A percentile compares a stretch with the other conserved stretches of the same genome.
Conservation (phyloP, 768 basidiomycete genomes). For the Boletus subparvulus region DNA sequence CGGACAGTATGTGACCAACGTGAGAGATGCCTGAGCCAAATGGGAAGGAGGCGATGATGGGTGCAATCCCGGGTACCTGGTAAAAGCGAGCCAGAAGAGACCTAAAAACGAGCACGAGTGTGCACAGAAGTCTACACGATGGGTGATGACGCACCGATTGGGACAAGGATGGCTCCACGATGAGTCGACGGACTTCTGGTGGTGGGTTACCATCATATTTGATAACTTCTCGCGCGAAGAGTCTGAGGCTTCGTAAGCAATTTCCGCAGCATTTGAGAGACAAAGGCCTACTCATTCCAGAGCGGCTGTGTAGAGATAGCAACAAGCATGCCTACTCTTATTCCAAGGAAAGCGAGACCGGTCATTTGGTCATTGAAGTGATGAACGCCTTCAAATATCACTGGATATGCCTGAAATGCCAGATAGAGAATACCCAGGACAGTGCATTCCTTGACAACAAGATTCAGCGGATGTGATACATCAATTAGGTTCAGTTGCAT, state of each 20-base stretch:
- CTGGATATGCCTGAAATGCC: conserved; percentile 56
- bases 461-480: not conserved
- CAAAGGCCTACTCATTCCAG: conserved; percentile 38
- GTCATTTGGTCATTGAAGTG: conserved; percentile 52
- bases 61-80: conserved; percentile 48
- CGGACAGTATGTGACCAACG: conserved; percentile 51
- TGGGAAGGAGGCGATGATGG: conserved; percentile 44
- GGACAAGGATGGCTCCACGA: conserved; percentile 67
- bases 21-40: conserved; percentile 63
- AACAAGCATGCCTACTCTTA: conserved; percentile 42
- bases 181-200: conserved; percentile 57
- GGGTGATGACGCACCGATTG: conserved; percentile 44
- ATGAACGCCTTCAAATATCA: conserved; percentile 49
- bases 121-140: not conserved
- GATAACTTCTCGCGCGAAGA: conserved; percentile 37
- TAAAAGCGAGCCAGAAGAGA: conserved; percentile 57
- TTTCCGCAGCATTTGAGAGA: not conserved
- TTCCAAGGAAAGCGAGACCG: conserved; percentile 50
- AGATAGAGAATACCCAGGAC: conserved; percentile 48
- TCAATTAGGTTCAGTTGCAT: conserved; percentile 14
- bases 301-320: conserved; percentile 42
- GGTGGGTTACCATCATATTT: conserved; percentile 50
- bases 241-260: conserved; percentile 26
- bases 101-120: conserved; percentile 20
- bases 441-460: conserved; percentile 35